Evolutionary conservation across 768 basidiomycete genomes (phyloP).

Genomic region (Hortiboletus flavorubellus): DNA sequence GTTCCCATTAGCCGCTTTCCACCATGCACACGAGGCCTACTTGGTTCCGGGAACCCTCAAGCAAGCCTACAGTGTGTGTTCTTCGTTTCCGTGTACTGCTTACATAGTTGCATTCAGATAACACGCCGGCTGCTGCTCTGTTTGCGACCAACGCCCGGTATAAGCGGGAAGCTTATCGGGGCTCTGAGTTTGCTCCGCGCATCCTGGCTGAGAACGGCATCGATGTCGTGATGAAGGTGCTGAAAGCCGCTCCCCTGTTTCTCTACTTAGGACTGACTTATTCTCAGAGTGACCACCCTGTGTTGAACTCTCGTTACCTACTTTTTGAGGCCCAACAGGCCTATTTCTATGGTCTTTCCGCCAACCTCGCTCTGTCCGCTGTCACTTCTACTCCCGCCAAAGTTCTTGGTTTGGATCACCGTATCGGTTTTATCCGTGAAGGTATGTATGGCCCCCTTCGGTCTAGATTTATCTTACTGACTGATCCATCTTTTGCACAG

Average conservation of each 20-base stretch:
- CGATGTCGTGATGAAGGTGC: constrained; percentile 58
- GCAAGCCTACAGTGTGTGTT: constrained; percentile 47
- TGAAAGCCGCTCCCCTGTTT: constrained; percentile 24
- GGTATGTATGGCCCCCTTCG: constrained; percentile 31
- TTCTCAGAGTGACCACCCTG: constrained; percentile 50
- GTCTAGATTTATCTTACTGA: background rate
- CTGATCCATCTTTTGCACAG: constrained; percentile 27
- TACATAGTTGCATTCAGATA: constrained; percentile 30
- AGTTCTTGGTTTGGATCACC: constrained; percentile 69
- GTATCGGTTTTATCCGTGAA: constrained; percentile 60
- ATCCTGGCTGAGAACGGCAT: constrained; percentile 57
- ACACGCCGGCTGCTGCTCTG: constrained; percentile 70
- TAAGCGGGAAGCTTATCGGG: constrained; percentile 63
- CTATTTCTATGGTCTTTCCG: constrained; percentile 67
- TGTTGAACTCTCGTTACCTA: constrained; percentile 52
- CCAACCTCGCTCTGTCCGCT: constrained; percentile 60
- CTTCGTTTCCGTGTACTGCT: background rate
- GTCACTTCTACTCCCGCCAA: constrained; percentile 72
- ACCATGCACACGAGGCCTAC: constrained; percentile 88
- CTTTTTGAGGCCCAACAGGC: constrained; percentile 62
- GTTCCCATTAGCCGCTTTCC: constrained; percentile 77
- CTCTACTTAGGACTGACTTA: constrained; percentile 3
- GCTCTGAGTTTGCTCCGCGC: constrained; percentile 60
- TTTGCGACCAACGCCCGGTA: constrained; percentile 75
- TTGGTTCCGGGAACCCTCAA: constrained; percentile 83